Conservation (phyloP, 2,329 filamentous ascomycete species). For the Fusarium piperis region DNA sequence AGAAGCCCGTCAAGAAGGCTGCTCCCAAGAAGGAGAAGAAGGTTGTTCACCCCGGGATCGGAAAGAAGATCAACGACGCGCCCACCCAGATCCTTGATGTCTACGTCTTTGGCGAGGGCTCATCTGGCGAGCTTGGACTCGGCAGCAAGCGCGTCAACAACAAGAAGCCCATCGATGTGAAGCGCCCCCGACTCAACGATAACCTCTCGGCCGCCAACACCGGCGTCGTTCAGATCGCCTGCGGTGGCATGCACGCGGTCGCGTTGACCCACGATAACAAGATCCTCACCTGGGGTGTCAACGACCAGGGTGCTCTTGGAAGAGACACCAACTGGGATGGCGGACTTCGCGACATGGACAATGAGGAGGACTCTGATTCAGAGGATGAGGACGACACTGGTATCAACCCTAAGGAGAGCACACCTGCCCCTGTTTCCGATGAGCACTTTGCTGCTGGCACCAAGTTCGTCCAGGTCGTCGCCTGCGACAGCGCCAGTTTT, state of each 20-base stretch:
- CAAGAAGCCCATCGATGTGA: slow-evolving; percentile 75
- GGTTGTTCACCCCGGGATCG: slow-evolving; percentile 56
- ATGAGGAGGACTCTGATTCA: slow-evolving; percentile 62
- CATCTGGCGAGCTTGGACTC: slow-evolving; percentile 83
- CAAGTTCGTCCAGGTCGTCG: slow-evolving; percentile 70
- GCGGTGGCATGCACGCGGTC: slow-evolving; percentile 84
- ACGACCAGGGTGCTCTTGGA: slow-evolving; percentile 84
- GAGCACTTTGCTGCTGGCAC: slow-evolving; percentile 69
- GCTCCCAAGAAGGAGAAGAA: slow-evolving; percentile 49
- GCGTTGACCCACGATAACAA: slow-evolving; percentile 83
- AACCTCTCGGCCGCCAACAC: slow-evolving; percentile 68
- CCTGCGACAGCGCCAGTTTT: slow-evolving; percentile 80
- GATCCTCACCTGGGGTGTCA: slow-evolving; percentile 88
- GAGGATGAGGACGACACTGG: slow-evolving; percentile 69
- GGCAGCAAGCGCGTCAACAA: slow-evolving; percentile 72
- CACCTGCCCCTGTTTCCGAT: slow-evolving; percentile 68
- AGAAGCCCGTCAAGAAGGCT: slow-evolving; percentile 35
- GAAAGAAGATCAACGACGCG: slow-evolving; percentile 75
- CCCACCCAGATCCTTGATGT: slow-evolving; percentile 74
- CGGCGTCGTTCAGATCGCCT: slow-evolving; percentile 79
- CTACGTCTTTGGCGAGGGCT: slow-evolving; percentile 83
- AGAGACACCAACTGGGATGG: slow-evolving; percentile 77
- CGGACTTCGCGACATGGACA: slow-evolving; percentile 66
- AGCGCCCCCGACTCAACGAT: slow-evolving; percentile 85
- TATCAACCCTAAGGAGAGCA: slow-evolving; percentile 77